Percentiles rank a stretch among this genome's conserved stretches.
phyloP scores from a whole-genome alignment of 2,329 filamentous ascomycete species.

The Ceratocystis harringtonii region DNA sequence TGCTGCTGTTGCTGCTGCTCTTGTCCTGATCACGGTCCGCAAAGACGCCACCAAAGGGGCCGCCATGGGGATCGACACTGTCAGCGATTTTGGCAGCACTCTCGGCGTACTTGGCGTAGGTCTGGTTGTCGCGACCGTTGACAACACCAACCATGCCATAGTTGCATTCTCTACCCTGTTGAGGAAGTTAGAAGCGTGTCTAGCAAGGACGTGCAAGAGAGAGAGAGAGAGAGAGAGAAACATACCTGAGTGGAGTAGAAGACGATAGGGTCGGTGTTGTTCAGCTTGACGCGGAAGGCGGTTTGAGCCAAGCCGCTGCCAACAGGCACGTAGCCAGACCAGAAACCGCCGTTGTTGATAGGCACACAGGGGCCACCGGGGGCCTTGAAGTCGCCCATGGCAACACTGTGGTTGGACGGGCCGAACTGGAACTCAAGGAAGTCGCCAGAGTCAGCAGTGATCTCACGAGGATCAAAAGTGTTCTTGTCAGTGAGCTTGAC shows the following conservation, averaged over 20 bases:
- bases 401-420: slow-evolving; percentile 36
- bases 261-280: slow-evolving; percentile 23
- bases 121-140: slow-evolving; percentile 20
- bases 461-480: slow-evolving; percentile 30
- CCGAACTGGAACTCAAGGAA: slow-evolving; percentile 41
- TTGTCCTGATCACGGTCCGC: slow-evolving; percentile 7
- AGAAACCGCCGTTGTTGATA: slow-evolving; percentile 29
- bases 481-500: slow-evolving; percentile 30
- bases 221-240: not conserved
- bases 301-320: slow-evolving; percentile 16
- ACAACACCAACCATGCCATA: slow-evolving; percentile 24
- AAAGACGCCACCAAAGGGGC: slow-evolving; percentile 11
- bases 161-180: slow-evolving; percentile 22
- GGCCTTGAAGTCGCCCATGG: slow-evolving; percentile 27
- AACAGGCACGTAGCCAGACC: slow-evolving; percentile 28
- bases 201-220: not conserved
- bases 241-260: slow-evolving; percentile 22
- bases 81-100: slow-evolving; percentile 1
- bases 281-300: slow-evolving; percentile 22
- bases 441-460: slow-evolving; percentile 32
- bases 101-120: slow-evolving; percentile 17
- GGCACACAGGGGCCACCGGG: slow-evolving; percentile 29
- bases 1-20: not conserved
- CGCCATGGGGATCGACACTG: not conserved
- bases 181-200: not conserved